A percentile compares a stretch with the other conserved stretches of the same genome.
phyloP scores from a whole-genome alignment of 106 monocot species.

The Alisma plantagoaquatica region DNA sequence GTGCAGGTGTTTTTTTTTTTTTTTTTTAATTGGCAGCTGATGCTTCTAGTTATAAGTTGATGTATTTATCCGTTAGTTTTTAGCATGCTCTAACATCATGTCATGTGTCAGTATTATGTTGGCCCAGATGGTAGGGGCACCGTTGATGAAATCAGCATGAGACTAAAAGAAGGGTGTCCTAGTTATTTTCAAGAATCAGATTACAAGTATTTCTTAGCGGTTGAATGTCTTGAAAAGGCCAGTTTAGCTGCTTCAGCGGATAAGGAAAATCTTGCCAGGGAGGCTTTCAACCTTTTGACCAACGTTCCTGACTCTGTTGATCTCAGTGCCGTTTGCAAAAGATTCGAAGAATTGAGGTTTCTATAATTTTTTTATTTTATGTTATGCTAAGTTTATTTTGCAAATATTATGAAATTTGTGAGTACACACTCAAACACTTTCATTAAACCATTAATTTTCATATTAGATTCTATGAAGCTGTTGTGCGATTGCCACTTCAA shows the following conservation, averaged over 20 bases:
- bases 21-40: too few relatives aligned
- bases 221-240: slow-evolving; percentile 90
- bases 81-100: too few relatives aligned
- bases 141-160: slow-evolving; percentile 92
- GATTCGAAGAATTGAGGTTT: slow-evolving; percentile 91
- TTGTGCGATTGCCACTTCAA: slow-evolving; percentile 77
- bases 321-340: slow-evolving; percentile 64
- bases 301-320: slow-evolving; percentile 78
- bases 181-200: slow-evolving; percentile 92
- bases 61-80: too few relatives aligned
- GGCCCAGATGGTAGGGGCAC: slow-evolving; percentile 76
- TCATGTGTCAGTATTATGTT: slow-evolving; percentile 72
- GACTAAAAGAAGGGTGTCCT: slow-evolving; percentile 76
- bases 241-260: slow-evolving; percentile 31
- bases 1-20: slow-evolving; percentile 1
- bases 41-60: too few relatives aligned
- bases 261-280: slow-evolving; percentile 71
- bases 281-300: slow-evolving; percentile 62
- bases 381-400: too few relatives aligned
- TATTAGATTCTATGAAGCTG: slow-evolving; percentile 99
- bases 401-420: too few relatives aligned
- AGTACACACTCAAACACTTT: too few relatives aligned
- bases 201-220: slow-evolving; percentile 84
- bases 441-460: too few relatives aligned
- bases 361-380: slow-evolving; percentile 2